These are phyloP conservation scores for Boletus pseudo-olivaceus DNA, from an alignment of 768 basidiomycete genomes.

Conservation along the genomic window DNA sequence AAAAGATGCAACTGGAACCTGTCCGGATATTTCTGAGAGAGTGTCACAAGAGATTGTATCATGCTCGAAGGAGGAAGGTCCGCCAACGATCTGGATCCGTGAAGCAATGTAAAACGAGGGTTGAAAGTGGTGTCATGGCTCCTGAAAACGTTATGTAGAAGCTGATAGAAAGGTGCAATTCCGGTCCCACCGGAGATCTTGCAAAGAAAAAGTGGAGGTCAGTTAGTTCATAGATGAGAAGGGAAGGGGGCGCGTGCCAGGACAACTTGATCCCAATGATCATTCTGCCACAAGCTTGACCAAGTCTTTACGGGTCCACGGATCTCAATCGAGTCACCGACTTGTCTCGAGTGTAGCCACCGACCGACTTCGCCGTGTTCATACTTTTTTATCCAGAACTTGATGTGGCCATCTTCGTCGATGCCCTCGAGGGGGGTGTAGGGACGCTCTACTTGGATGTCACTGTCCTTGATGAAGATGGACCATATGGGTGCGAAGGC, in stretches of 20 bases:
- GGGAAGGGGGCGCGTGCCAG: conserved; percentile 46
- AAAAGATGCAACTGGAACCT: conserved; percentile 57
- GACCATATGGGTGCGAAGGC: conserved; percentile 59
- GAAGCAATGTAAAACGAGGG: conserved; percentile 69
- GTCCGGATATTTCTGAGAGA: conserved; percentile 51
- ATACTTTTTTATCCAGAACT: conserved; percentile 81
- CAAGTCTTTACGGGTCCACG: conserved; percentile 75
- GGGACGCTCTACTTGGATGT: conserved; percentile 83
- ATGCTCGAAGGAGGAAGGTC: conserved; percentile 70
- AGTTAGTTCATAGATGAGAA: not conserved
- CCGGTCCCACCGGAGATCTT: conserved; percentile 89
- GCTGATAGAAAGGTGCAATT: conserved; percentile 80
- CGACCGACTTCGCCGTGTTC: conserved; percentile 75
- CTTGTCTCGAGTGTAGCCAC: conserved; percentile 71
- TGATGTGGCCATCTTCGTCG: conserved; percentile 61
- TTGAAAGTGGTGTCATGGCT: conserved; percentile 21
- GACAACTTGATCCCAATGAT: conserved; percentile 73
- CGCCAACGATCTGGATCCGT: conserved; percentile 56
- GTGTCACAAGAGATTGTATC: conserved; percentile 47
- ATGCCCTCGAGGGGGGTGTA: conserved; percentile 80
- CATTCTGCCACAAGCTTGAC: conserved; percentile 42
- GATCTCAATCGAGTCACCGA: conserved; percentile 68
- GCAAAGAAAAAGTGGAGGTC: not conserved
- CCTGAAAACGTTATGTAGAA: conserved; percentile 55
- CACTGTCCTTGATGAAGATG: conserved; percentile 79